phyloP scores from a whole-genome alignment of 441 rosid species.

The Croton laevigatus region DNA sequence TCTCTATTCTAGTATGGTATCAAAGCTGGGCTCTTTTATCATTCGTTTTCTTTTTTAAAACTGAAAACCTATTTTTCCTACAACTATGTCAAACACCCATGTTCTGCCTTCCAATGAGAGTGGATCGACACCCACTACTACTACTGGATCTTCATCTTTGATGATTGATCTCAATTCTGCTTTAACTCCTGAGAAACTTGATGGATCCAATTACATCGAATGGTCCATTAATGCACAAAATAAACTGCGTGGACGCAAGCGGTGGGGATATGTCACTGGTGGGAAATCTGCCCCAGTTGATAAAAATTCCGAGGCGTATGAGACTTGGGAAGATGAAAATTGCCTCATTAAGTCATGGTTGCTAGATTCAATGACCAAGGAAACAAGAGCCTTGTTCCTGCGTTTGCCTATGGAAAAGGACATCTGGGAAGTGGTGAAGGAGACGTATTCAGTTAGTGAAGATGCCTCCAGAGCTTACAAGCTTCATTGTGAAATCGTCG shows the following conservation, averaged over 20 bases:
- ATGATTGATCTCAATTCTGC: neutral
- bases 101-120: slow-evolving; percentile 6
- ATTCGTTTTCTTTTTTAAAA: neutral
- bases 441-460: neutral
- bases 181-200: neutral
- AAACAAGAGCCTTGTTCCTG: neutral
- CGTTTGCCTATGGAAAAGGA: neutral
- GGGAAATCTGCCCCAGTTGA: neutral
- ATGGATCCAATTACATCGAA: no score
- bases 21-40: slow-evolving; percentile 10
- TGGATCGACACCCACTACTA: neutral
- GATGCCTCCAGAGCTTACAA: neutral
- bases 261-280: neutral
- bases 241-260: neutral
- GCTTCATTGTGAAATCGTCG: neutral
- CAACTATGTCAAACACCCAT: slow-evolving; percentile 3
- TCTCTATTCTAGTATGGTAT: neutral
- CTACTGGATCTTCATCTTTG: slow-evolving; percentile 10
- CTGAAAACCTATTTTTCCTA: neutral
- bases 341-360: neutral
- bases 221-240: no score
- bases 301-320: neutral
- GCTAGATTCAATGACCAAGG: neutral
- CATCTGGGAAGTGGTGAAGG: neutral
- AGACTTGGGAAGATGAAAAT: neutral